Evolutionary conservation across 75 land plant genomes (phyloP), one percentile per base, ranked within the genome.

Genomic region (Cupressus sempervirens): DNA sequence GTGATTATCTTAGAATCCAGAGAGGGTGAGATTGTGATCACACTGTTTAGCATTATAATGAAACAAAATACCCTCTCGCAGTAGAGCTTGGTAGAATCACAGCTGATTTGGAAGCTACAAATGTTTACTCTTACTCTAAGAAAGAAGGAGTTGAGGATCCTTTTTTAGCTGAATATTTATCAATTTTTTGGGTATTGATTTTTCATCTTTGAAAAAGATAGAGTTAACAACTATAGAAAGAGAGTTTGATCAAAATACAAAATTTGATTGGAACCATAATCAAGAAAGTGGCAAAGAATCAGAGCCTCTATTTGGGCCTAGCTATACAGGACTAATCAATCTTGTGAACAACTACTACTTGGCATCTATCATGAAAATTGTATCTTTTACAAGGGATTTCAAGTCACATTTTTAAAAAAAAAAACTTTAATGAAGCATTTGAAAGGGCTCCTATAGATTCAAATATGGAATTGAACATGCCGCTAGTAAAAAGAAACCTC

Each of bases 191-290:
- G n/a, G n/a, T n/a, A n/a, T n/a, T n/a, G n/a, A n/a, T n/a, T n/a
- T n/a, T n/a, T n/a, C n/a, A n/a, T n/a, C n/a, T n/a, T n/a, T n/a
- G n/a, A n/a, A n/a, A n/a, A n/a, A n/a, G n/a, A n/a, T n/a, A n/a
- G n/a, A 98, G 88, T 92, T 98, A 97, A 98, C 99, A 26, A 98
- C 99, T 46, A 97, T 97, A 86, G 99, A 98, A 86, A 94, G 92
- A 81, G 99, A 98, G 86, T 94, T 98, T 32, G 99, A 98, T 84
- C 99, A 98, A 80, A 98, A 98, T 85, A 93, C 93, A 46, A 98
- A 96, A 81, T 98, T 94, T 89, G 99, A 98, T 83, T 98, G 99
- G 99, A 98, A 98, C 48, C 91, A 99, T 30, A 98, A 96, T n/a
- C 99, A 98, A 90, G 99, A 98, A 88, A 95, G 95, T 88, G 99